Conservation (phyloP, 345 rosid genomes). For the Eucalyptus curtisii region DNA sequence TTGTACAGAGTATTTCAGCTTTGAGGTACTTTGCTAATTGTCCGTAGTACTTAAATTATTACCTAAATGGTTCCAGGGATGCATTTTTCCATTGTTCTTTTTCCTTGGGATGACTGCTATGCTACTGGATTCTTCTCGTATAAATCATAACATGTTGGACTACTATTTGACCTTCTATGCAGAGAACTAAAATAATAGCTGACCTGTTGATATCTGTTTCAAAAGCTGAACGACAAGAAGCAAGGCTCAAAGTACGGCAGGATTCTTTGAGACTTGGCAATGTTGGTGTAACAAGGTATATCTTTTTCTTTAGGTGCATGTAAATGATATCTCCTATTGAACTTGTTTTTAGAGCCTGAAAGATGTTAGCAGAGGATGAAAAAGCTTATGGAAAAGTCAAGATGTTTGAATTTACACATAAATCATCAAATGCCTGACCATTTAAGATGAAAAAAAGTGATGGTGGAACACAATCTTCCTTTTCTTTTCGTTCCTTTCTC, state of each 20-base stretch:
- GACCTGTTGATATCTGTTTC: slow-evolving; percentile 95
- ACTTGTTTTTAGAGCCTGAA: not conserved
- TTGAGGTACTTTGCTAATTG: not conserved
- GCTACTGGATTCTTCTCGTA: not conserved
- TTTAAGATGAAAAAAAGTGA: not conserved
- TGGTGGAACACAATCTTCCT: not conserved
- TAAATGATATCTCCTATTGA: not conserved
- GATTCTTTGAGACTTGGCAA: slow-evolving; percentile 96
- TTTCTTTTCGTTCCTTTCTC: not conserved
- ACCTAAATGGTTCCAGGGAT: not conserved
- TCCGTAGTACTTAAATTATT: not conserved
- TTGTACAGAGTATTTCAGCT: not conserved
- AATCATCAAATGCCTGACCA: not conserved
- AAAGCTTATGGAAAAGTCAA: not conserved
- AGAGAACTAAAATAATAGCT: slow-evolving; percentile 85
- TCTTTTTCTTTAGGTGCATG: not conserved
- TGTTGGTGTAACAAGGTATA: slow-evolving; percentile 92
- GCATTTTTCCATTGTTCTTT: not conserved
- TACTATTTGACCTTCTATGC: slow-evolving; percentile 12
- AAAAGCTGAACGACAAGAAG: slow-evolving; percentile 96
- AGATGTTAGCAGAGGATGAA: not conserved
- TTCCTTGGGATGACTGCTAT: not conserved
- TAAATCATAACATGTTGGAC: not conserved
- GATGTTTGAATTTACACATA: not conserved
- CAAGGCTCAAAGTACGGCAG: slow-evolving; percentile 90